These are phyloP conservation scores for Fagopyrum esculentum DNA, from an alignment of 148 eudicot genomes.

Conservation along the genomic window DNA sequence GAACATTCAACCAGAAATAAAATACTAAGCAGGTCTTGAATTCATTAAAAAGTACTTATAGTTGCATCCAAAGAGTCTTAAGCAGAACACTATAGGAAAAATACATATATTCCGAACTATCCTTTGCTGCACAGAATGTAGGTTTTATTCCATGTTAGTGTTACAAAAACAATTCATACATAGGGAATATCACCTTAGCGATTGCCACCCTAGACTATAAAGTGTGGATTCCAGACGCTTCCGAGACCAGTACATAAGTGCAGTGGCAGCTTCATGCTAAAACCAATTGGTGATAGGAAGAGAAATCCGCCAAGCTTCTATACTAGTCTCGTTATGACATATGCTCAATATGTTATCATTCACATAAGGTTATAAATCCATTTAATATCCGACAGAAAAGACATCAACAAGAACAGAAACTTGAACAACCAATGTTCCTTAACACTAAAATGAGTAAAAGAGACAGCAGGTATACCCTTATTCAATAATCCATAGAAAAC, in stretches of 20 bases:
- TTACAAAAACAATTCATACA: not conserved
- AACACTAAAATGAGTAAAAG: constrained; percentile 4
- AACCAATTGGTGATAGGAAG: too few species aligned
- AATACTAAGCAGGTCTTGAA: not conserved
- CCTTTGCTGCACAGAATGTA: not conserved
- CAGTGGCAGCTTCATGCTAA: not conserved
- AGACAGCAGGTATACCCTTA: not conserved
- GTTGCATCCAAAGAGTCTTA: not conserved
- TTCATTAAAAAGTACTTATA: not conserved
- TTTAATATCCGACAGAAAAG: not conserved
- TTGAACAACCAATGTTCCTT: not conserved
- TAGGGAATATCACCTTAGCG: not conserved
- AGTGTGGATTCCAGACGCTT: too few species aligned
- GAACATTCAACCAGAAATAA: not conserved
- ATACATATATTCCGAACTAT: not conserved
- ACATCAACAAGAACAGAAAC: not conserved
- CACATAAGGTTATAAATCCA: not conserved
- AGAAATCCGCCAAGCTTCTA: too few species aligned
- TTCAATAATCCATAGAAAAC: not conserved
- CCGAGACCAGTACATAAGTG: not conserved
- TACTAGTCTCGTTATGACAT: too few species aligned
- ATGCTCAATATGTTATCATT: not conserved
- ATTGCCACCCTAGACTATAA: not conserved
- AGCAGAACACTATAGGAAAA: not conserved
- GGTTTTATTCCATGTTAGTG: not conserved